A percentile compares a stretch with the other conserved stretches of the same genome.
phyloP scores from a whole-genome alignment of 2,329 filamentous ascomycete genomes.

The Colletotrichum cordylinicola region DNA sequence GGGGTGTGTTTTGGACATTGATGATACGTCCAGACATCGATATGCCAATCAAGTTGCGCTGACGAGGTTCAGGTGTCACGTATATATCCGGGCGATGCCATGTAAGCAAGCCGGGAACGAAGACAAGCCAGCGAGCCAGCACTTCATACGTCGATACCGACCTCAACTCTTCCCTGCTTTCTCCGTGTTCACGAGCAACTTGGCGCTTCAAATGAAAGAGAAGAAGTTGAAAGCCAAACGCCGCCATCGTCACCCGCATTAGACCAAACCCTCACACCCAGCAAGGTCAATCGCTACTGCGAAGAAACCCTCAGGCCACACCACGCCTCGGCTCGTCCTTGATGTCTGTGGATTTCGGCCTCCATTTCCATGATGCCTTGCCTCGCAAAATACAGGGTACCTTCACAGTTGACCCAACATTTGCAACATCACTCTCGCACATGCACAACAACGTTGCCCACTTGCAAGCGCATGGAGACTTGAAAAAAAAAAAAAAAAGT shows the following conservation, averaged over 20 bases:
- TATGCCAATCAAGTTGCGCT: constrained; percentile 8
- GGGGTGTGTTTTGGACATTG: background rate
- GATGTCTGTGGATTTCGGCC: background rate
- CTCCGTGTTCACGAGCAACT: background rate
- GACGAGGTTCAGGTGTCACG: constrained; percentile 12
- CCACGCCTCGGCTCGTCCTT: background rate
- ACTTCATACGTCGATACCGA: background rate
- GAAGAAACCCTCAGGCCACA: background rate
- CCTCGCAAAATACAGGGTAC: background rate
- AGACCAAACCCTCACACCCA: background rate
- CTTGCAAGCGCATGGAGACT: background rate
- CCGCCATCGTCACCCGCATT: background rate
- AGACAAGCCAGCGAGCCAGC: background rate
- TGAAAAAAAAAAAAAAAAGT: background rate
- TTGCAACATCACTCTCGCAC: background rate
- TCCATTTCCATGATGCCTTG: background rate
- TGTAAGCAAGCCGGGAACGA: constrained; percentile 10
- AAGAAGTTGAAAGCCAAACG: background rate
- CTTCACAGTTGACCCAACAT: background rate
- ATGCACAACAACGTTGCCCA: background rate
- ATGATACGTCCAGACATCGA: background rate
- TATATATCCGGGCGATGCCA: constrained; percentile 16
- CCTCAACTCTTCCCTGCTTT: background rate
- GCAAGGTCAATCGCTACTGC: background rate
- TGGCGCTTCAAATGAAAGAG: background rate